These are phyloP conservation scores for Coniochaeta sp. DNA, from an alignment of 2,329 filamentous ascomycete species.

Conservation along the genomic window DNA sequence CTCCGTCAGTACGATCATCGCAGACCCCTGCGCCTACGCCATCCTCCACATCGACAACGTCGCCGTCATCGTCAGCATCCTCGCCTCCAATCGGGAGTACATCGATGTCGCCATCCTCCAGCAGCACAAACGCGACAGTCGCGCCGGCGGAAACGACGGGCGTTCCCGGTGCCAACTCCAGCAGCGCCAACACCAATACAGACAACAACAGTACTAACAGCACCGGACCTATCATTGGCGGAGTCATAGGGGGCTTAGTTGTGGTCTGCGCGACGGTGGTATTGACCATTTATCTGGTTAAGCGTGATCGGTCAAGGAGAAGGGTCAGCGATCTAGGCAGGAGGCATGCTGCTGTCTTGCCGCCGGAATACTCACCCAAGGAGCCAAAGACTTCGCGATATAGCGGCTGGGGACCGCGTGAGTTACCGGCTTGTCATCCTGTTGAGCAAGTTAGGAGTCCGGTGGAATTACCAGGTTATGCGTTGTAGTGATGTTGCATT, in stretches of 20 bases:
- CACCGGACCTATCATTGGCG: slow-evolving; percentile 19
- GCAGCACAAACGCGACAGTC: not conserved
- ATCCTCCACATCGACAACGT: not conserved
- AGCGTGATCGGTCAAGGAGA: not conserved
- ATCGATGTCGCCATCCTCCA: not conserved
- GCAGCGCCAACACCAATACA: slow-evolving; percentile 9
- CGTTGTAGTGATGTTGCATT: not conserved
- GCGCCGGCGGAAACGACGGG: not conserved
- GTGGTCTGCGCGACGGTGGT: slow-evolving; percentile 20
- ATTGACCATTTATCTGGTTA: slow-evolving; percentile 2
- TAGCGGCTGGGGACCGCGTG: not conserved
- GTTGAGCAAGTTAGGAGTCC: not conserved
- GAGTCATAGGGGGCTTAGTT: slow-evolving; percentile 22
- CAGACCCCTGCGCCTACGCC: not conserved
- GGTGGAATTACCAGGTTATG: not conserved
- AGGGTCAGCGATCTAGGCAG: not conserved
- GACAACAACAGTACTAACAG: slow-evolving; percentile 7
- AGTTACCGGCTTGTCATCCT: not conserved
- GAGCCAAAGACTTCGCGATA: not conserved
- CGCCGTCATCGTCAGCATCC: not conserved
- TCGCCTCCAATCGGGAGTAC: not conserved
- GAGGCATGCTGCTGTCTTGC: not conserved
- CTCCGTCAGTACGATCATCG: not conserved
- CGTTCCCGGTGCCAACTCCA: not conserved
- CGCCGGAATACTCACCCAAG: not conserved